Percentiles rank a stretch among this genome's conserved stretches.
phyloP scores from a whole-genome alignment of 2,329 filamentous ascomycete genomes.

The Ceratocystis albifundus region DNA sequence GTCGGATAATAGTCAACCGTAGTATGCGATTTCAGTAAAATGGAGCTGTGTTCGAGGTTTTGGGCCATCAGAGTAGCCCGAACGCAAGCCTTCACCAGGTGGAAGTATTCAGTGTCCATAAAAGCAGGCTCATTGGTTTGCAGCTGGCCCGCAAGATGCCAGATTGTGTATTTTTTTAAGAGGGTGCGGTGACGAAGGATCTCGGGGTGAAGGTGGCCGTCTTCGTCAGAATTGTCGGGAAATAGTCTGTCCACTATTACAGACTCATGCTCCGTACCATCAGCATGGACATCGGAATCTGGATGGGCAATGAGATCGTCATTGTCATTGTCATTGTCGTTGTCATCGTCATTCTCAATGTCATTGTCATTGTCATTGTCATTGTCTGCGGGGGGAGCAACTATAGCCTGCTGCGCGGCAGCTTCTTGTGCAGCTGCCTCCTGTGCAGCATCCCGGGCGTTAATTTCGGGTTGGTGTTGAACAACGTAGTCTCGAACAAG shows the following conservation, averaged over 20 bases:
- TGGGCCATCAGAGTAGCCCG: background rate
- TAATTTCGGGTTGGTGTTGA: conserved; percentile 88
- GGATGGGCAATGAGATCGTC: background rate
- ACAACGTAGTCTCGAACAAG: conserved; percentile 96
- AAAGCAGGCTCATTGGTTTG: background rate
- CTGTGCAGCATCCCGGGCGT: conserved; percentile 54
- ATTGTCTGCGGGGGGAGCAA: background rate
- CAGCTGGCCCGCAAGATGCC: background rate
- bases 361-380: background rate
- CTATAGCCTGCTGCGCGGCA: background rate
- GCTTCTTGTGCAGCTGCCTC: conserved; percentile 6
- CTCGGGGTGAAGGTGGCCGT: background rate
- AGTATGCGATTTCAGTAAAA: background rate
- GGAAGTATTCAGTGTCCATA: background rate
- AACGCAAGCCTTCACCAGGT: background rate
- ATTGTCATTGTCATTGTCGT: background rate
- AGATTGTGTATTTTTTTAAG: background rate
- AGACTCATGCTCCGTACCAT: background rate
- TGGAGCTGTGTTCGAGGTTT: background rate
- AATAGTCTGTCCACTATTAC: background rate
- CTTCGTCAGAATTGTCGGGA: background rate
- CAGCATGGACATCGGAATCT: background rate
- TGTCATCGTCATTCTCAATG: background rate
- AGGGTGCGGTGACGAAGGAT: background rate
- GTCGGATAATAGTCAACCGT: background rate